Base-by-base conservation (phyloP, 352 stramenopile genomes). In the Globisporangium emineosum region DNA sequence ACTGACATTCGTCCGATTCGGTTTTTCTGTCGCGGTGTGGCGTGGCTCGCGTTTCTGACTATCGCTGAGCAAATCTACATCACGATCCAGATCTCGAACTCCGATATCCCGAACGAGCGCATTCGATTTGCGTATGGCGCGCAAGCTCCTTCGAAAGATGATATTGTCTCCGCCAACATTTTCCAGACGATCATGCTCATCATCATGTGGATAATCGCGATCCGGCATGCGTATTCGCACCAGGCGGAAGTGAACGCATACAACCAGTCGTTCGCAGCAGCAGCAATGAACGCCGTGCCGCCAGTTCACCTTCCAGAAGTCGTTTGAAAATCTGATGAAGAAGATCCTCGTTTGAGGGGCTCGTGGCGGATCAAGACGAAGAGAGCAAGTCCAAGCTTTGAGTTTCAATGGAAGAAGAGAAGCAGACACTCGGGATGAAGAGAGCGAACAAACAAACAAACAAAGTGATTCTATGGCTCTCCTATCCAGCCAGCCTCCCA, bases 1-100 rank as follows among this genome's bases (percentile, higher is more conserved):
- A 95, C 85, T 29, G 85, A 95, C 63, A 89, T 95, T 56, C 85
- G 85, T 19, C 85, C 85, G 2, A 93, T 93, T 65, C 87, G 85
- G 10, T 91, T 92, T 59, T 95, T 91, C 67, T 92, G 78, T 53
- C 79, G 83, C 51, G 87, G 85, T 25, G 69, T 95, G 25, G 72
- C 90, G 43, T 90, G 83, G 81, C 81, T 95, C 50, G 81, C 85
- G n/a, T 61, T 92, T 30, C 65, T 93, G 25, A 93, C 85, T 32
- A 65, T 94, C 23, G 59, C 74, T 1, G 87, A 95, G 71, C 87
- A 95, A 63, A 80, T 93, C 57, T 93, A 89, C 74, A 88, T 90
- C 30, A 93, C 86, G 21, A 73, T 90, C 60, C 84, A 92, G 65
- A 91, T 94, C 66, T 83, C 79, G 1, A 51, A 90, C 60, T 84